These are phyloP conservation scores for Pseudogymnoascus sp. DNA, from an alignment of 2,329 filamentous ascomycete species.

Conservation along the genomic window DNA sequence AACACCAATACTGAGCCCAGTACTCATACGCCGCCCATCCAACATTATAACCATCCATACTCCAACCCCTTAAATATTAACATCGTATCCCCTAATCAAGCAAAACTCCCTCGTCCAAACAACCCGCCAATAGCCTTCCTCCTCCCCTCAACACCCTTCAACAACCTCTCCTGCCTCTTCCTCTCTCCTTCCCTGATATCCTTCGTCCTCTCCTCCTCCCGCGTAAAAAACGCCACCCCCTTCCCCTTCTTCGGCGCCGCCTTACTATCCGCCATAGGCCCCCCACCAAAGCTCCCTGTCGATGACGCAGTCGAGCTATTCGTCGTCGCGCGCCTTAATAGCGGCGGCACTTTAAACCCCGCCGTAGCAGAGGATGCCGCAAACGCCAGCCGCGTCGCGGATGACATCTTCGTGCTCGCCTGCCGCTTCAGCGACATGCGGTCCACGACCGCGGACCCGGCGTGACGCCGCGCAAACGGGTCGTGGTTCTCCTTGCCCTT, in stretches of 20 bases:
- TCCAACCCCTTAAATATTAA: neutral
- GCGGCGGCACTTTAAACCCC: slow-evolving; percentile 60
- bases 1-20: neutral
- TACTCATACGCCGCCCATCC: neutral
- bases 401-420: slow-evolving; percentile 34
- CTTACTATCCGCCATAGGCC: slow-evolving; percentile 29
- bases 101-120: slow-evolving; percentile 50
- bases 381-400: slow-evolving; percentile 49
- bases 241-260: slow-evolving; percentile 52
- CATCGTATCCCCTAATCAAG: neutral
- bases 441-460: slow-evolving; percentile 53
- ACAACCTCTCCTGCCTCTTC: slow-evolving; percentile 51
- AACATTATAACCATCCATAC: neutral
- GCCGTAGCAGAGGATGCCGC: slow-evolving; percentile 31
- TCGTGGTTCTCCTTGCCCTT: slow-evolving; percentile 27
- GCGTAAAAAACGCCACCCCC: slow-evolving; percentile 53
- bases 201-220: slow-evolving; percentile 51
- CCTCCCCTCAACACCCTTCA: slow-evolving; percentile 50
- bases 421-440: slow-evolving; percentile 63
- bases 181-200: slow-evolving; percentile 50
- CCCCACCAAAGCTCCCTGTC: slow-evolving; percentile 24
- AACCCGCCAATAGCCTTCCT: slow-evolving; percentile 51
- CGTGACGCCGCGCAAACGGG: slow-evolving; percentile 34
- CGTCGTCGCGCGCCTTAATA: slow-evolving; percentile 68
- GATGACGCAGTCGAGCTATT: slow-evolving; percentile 40